These are phyloP conservation scores for Mortierella sp. DNA, from an alignment of 371 early-diverging fungal genomes.

Conservation along the genomic window DNA sequence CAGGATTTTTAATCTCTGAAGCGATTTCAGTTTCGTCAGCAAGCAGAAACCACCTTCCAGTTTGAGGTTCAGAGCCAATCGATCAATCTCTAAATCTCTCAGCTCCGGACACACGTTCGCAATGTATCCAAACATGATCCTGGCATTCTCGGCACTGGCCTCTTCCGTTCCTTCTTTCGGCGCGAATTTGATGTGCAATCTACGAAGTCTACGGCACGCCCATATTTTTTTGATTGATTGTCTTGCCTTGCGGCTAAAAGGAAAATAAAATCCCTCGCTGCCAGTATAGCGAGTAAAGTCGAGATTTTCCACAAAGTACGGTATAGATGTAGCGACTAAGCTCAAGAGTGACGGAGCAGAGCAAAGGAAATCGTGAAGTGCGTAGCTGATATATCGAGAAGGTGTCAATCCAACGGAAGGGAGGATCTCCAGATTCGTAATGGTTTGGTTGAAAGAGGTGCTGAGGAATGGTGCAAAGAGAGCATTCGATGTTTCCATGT, in stretches of 20 bases:
- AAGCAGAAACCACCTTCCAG: conserved; percentile 14
- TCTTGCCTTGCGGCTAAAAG: not conserved
- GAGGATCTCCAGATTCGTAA: conserved; percentile 18
- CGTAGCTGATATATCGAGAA: not conserved
- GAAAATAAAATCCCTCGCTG: not conserved
- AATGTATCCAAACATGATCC: conserved; percentile 35
- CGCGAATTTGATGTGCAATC: conserved; percentile 8
- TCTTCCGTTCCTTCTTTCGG: not conserved
- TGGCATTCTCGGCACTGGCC: conserved; percentile 13
- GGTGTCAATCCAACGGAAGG: not conserved
- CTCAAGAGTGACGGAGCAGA: conserved; percentile 11
- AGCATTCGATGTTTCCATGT: not conserved
- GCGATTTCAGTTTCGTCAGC: conserved; percentile 9
- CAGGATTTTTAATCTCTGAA: conserved; percentile 14
- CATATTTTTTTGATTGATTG: conserved; percentile 3
- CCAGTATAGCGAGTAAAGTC: conserved; percentile 13
- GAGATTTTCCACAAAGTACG: conserved; percentile 15
- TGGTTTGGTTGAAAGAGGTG: not conserved
- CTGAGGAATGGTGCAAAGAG: not conserved
- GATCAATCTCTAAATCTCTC: conserved; percentile 8
- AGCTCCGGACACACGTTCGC: conserved; percentile 19
- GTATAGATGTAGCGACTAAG: conserved; percentile 9
- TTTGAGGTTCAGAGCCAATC: conserved; percentile 5
- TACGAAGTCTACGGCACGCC: conserved; percentile 23
- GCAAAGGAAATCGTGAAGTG: conserved; percentile 22